Conservation (phyloP, 2,329 filamentous ascomycete species). For the Diaporthe amygdali region DNA sequence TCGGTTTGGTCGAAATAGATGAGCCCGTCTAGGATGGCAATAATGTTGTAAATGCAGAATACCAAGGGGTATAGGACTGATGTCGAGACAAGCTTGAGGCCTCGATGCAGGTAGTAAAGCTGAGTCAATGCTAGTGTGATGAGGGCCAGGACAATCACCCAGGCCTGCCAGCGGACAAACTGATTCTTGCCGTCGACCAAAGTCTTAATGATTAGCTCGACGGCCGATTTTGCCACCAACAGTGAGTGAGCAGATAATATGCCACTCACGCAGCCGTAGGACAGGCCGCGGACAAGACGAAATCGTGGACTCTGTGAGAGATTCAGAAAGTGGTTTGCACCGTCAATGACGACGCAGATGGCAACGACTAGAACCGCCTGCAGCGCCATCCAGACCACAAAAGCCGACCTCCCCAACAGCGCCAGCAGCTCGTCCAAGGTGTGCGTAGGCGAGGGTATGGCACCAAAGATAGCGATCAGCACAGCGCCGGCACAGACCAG, state of each 20-base stretch:
- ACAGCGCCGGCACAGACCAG: constrained; percentile 89
- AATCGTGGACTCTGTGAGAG: constrained; percentile 68
- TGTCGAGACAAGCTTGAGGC: constrained; percentile 92
- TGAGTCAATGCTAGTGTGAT: constrained; percentile 84
- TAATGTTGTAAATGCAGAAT: constrained; percentile 99
- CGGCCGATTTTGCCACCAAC: constrained; percentile 92
- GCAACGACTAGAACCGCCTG: constrained; percentile 75
- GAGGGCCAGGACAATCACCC: constrained; percentile 85
- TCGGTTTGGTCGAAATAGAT: constrained; percentile 95
- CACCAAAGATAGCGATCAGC: constrained; percentile 91
- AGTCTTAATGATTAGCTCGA: constrained; percentile 89
- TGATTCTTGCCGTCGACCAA: constrained; percentile 87
- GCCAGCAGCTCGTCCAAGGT: constrained; percentile 80
- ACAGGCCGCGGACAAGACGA: constrained; percentile 79
- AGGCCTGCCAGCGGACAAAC: constrained; percentile 94
- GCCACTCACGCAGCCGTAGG: constrained; percentile 88
- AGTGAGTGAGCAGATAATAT: constrained; percentile 93
- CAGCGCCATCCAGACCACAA: constrained; percentile 87
- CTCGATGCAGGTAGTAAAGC: constrained; percentile 93
- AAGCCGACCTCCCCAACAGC: constrained; percentile 75
- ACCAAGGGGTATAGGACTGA: constrained; percentile 96
- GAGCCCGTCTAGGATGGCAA: constrained; percentile 94
- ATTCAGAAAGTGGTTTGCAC: constrained; percentile 56
- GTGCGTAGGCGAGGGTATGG: constrained; percentile 91
- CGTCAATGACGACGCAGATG: constrained; percentile 68